Evolutionary conservation across 345 rosid species (phyloP).

Genomic region (Hypericum androsaemum): DNA sequence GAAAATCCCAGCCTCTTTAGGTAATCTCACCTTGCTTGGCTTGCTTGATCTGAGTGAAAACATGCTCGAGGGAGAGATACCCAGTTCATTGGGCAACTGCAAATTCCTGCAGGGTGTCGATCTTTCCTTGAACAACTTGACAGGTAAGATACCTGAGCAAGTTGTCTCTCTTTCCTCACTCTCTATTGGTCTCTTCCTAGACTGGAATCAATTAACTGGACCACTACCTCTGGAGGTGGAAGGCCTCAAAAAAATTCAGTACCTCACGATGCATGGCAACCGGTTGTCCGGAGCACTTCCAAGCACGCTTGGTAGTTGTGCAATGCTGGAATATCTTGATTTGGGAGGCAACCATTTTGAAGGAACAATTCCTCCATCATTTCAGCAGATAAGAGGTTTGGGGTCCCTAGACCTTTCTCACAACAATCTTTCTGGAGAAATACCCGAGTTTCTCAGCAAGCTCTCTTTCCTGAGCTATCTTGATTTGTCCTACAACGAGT

Average conservation of each 20-base stretch:
- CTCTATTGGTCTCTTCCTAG: slow-evolving; percentile 19
- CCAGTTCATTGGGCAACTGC: slow-evolving; percentile 12
- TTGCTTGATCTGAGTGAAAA: slow-evolving; percentile 6
- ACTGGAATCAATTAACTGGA: slow-evolving; percentile 22
- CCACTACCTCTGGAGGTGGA: slow-evolving; percentile 20
- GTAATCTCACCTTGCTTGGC: slow-evolving; percentile 5
- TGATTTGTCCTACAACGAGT: slow-evolving; percentile 17
- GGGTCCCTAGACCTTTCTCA: slow-evolving; percentile 14
- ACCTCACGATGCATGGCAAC: slow-evolving; percentile 16
- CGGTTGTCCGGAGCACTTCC: slow-evolving; percentile 22
- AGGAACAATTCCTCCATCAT: slow-evolving; percentile 15
- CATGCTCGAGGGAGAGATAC: slow-evolving; percentile 17
- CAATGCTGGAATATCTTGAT: slow-evolving; percentile 10
- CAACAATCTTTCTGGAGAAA: slow-evolving; percentile 16
- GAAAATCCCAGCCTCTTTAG: slow-evolving; percentile 4
- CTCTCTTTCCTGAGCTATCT: slow-evolving; percentile 3
- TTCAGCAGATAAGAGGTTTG: slow-evolving; percentile 12
- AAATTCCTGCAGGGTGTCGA: background rate
- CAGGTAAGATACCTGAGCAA: slow-evolving; percentile 24
- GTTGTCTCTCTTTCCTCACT: slow-evolving; percentile 19
- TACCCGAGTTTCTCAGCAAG: slow-evolving; percentile 11
- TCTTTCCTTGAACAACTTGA: slow-evolving; percentile 17
- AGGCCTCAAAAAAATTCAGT: slow-evolving; percentile 5
- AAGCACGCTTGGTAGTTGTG: slow-evolving; percentile 12
- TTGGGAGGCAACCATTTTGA: slow-evolving; percentile 11